These are phyloP conservation scores for Carex cristatella DNA, from an alignment of 176 grass and related monocot genomes.

Conservation along the genomic window DNA sequence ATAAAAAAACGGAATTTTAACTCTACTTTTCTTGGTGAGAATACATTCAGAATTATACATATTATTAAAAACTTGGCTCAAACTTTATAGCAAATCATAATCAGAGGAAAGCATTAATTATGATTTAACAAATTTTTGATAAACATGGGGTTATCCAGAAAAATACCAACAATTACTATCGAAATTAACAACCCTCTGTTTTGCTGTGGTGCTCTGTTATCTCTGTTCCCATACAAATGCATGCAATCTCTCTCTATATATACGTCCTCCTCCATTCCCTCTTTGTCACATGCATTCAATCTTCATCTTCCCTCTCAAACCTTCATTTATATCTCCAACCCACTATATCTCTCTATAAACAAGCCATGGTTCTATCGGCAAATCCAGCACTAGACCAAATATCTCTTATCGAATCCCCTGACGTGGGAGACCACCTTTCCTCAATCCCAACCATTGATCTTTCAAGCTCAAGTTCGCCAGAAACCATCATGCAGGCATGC, in stretches of 20 bases:
- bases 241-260: conserved; percentile 9
- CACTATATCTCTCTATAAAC: neutral
- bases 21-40: too few species aligned
- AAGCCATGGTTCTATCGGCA: conserved; percentile 72
- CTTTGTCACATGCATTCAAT: neutral
- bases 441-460: conserved; percentile 64
- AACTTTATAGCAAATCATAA: too few species aligned
- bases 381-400: conserved; percentile 48
- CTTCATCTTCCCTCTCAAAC: neutral
- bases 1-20: too few species aligned
- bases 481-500: conserved; percentile 48
- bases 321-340: neutral
- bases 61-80: too few species aligned
- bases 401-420: conserved; percentile 51
- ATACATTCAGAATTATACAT: too few species aligned
- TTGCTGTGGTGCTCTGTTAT: conserved; percentile 4
- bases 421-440: conserved; percentile 38
- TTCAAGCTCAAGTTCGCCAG: conserved; percentile 24
- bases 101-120: neutral
- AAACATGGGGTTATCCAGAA: neutral
- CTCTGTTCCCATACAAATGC: conserved; percentile 9
- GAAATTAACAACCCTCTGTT: neutral
- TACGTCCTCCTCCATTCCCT: neutral
- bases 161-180: neutral
- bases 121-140: neutral